Conservation (phyloP, 2,329 filamentous ascomycete genomes). For the Botryotinia calthae region DNA sequence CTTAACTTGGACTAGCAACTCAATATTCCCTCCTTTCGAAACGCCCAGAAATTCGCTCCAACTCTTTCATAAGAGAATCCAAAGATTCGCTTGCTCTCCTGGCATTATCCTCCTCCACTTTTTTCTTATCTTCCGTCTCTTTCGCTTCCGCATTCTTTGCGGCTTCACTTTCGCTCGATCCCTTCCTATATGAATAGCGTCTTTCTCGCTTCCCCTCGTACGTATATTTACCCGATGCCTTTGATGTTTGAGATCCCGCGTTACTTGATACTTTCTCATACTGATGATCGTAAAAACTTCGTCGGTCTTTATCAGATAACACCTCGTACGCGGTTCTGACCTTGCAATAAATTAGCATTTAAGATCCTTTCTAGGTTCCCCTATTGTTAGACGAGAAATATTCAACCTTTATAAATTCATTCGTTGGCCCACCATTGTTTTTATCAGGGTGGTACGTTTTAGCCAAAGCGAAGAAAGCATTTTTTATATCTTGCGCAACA, state of each 20-base stretch:
- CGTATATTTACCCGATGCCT: neutral
- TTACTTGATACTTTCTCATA: neutral
- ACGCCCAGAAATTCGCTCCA: slow-evolving; percentile 4
- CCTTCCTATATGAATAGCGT: neutral
- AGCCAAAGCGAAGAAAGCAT: slow-evolving; percentile 11
- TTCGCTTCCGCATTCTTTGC: neutral
- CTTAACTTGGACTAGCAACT: neutral
- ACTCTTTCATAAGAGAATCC: slow-evolving; percentile 6
- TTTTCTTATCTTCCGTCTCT: neutral
- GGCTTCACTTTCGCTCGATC: neutral
- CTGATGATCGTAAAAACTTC: neutral
- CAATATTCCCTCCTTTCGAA: slow-evolving; percentile 6
- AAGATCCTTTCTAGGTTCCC: neutral
- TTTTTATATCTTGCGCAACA: slow-evolving; percentile 7
- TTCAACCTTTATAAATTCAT: slow-evolving; percentile 10
- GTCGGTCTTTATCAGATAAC: neutral
- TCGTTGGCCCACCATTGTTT: slow-evolving; percentile 4
- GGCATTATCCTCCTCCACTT: neutral
- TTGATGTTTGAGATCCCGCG: neutral
- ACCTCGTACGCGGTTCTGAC: slow-evolving; percentile 7
- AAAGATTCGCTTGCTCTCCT: slow-evolving; percentile 5
- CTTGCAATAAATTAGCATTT: neutral
- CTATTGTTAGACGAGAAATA: neutral
- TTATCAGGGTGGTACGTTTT: slow-evolving; percentile 15
- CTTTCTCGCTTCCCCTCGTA: slow-evolving; percentile 1